Percentiles rank a stretch among this genome's conserved stretches.
Evolutionary conservation across 192 early-diverging fungal species (phyloP).

Genomic region (Podila minutissima): DNA sequence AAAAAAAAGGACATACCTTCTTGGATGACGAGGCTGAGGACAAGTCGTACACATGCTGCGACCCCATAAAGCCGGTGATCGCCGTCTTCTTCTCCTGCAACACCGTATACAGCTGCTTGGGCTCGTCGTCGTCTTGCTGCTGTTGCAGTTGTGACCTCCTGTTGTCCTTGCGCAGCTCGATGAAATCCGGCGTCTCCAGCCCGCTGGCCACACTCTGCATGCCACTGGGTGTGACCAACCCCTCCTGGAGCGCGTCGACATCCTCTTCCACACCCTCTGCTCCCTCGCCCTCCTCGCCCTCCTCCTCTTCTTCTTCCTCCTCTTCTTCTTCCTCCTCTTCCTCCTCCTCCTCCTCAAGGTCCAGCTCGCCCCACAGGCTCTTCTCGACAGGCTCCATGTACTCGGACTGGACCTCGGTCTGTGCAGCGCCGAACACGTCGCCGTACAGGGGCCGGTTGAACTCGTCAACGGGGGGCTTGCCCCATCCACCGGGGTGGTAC

Average conservation of each 20-base stretch:
- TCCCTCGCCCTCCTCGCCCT: constrained; percentile 70
- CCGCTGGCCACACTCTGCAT: constrained; percentile 77
- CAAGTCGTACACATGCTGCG: constrained; percentile 91
- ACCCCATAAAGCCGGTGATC: constrained; percentile 92
- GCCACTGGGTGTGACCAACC: constrained; percentile 89
- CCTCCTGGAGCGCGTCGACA: constrained; percentile 59
- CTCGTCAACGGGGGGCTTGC: constrained; percentile 85
- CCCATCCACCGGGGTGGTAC: constrained; percentile 97
- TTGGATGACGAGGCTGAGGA: constrained; percentile 60
- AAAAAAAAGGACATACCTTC: constrained; percentile 38
- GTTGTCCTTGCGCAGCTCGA: constrained; percentile 88
- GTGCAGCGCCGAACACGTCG: constrained; percentile 87
- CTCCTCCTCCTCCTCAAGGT: constrained; percentile 73
- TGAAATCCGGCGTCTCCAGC: constrained; percentile 83
- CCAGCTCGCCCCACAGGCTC: constrained; percentile 92
- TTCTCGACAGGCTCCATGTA: constrained; percentile 77
- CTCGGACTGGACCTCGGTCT: constrained; percentile 64
- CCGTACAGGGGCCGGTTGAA: constrained; percentile 94
- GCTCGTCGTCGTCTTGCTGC: constrained; percentile 52
- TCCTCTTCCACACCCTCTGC: constrained; percentile 64
- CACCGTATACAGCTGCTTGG: constrained; percentile 86
- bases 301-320: constrained; percentile 79
- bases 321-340: constrained; percentile 44
- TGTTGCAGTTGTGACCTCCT: constrained; percentile 51
- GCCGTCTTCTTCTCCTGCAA: constrained; percentile 76